Percentiles rank a stretch among this genome's conserved stretches.
phyloP scores from a whole-genome alignment of 257 asterid genomes.

The Solanum chmielewskii region DNA sequence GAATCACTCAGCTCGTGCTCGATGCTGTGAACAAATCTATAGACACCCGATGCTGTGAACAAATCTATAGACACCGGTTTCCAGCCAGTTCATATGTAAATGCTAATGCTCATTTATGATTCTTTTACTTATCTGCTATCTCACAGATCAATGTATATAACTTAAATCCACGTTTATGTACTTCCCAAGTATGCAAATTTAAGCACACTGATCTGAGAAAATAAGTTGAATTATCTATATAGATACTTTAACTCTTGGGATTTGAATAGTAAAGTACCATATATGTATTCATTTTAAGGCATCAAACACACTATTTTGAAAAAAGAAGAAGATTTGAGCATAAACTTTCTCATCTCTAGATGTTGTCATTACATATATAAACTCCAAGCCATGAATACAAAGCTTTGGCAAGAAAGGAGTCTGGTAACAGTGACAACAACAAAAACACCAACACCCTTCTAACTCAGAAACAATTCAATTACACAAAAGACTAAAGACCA shows the following conservation, averaged over 20 bases:
- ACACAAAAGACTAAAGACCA: neutral
- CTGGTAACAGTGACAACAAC: neutral
- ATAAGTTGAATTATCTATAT: neutral
- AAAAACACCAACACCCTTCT: neutral
- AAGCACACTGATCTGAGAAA: neutral
- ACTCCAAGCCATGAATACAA: neutral
- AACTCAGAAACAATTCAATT: neutral
- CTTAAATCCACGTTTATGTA: neutral
- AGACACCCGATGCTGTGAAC: constrained; percentile 57
- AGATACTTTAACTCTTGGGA: neutral
- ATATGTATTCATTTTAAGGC: neutral
- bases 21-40: constrained; percentile 64
- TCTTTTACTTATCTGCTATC: neutral
- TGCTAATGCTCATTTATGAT: neutral
- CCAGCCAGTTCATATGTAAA: constrained; percentile 31
- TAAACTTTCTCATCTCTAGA: neutral
- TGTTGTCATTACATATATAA: neutral
- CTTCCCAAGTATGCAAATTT: neutral
- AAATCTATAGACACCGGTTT: constrained; percentile 45
- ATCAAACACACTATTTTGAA: neutral
- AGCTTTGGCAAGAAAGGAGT: neutral
- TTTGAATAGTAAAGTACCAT: neutral
- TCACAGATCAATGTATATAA: neutral
- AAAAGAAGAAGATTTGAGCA: neutral
- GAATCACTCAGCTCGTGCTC: constrained; percentile 25